Evolutionary conservation across 2,329 filamentous ascomycete genomes (phyloP).

Genomic region (Talaromyces sp.): DNA sequence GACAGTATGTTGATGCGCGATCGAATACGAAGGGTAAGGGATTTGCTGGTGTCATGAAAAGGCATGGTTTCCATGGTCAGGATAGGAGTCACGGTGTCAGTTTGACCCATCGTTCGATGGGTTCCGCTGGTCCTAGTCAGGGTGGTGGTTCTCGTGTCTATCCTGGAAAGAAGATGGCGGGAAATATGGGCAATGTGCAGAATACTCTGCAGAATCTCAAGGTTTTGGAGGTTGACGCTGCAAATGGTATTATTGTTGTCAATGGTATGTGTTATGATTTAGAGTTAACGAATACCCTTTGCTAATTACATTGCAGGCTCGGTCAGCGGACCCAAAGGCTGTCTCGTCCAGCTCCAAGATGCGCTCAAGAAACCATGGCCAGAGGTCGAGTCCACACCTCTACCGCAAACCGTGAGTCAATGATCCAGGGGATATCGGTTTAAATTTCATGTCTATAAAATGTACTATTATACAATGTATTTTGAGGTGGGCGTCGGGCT

Average conservation of each 20-base stretch:
- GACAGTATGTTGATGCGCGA: conserved; percentile 84
- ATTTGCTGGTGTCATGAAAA: conserved; percentile 97
- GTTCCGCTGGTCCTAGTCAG: conserved; percentile 84
- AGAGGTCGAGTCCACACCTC: conserved; percentile 33
- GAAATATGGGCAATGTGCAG: conserved; percentile 85
- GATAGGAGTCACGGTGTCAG: conserved; percentile 93
- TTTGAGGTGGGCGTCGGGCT: conserved; percentile 11
- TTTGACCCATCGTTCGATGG: conserved; percentile 86
- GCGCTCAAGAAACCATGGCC: conserved; percentile 83
- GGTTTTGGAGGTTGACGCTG: conserved; percentile 81
- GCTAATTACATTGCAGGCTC: conserved; percentile 46
- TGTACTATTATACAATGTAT: conserved; percentile 40
- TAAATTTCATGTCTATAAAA: conserved; percentile 21
- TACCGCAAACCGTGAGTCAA: neutral
- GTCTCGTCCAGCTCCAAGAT: conserved; percentile 81
- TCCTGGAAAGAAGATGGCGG: conserved; percentile 97
- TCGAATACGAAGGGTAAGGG: conserved; percentile 81
- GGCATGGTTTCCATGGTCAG: conserved; percentile 85
- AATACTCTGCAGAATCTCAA: conserved; percentile 89
- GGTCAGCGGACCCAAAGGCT: conserved; percentile 83
- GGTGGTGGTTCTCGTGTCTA: conserved; percentile 87
- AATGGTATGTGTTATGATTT: conserved; percentile 57
- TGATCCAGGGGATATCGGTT: conserved; percentile 14
- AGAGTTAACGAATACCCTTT: neutral
- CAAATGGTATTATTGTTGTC: conserved; percentile 83